Conservation (phyloP, 73 alveolate genomes). For the Tetrahymena thermophila region DNA sequence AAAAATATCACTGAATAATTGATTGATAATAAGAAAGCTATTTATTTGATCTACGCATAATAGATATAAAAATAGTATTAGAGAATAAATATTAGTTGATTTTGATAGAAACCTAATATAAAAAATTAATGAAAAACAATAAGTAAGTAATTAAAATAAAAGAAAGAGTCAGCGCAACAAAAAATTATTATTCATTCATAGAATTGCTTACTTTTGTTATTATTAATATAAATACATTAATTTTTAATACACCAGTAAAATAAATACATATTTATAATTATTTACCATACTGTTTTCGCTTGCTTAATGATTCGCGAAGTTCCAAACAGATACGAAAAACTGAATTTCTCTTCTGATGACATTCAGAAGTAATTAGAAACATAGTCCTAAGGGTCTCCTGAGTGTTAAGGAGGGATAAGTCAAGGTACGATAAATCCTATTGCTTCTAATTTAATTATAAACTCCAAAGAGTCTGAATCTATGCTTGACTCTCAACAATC, state of each 20-base stretch:
- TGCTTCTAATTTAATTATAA: not conserved
- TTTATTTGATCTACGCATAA: no score
- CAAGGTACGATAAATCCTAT: not conserved
- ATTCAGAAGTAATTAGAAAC: not conserved
- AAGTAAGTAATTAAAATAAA: not conserved
- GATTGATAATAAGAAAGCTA: not conserved
- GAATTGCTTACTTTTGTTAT: not conserved
- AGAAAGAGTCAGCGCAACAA: not conserved
- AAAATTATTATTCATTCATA: not conserved
- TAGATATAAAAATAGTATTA: not conserved
- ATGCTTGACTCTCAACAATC: not conserved
- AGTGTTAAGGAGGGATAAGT: not conserved
- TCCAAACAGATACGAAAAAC: not conserved
- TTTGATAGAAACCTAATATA: not conserved
- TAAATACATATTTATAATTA: not conserved
- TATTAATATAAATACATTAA: not conserved
- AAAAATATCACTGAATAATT: not conserved
- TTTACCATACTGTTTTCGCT: not conserved
- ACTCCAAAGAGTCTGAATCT: not conserved
- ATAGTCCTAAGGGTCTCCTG: not conserved
- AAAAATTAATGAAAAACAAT: not conserved
- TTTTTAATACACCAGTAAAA: not conserved
- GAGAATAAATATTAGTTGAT: not conserved
- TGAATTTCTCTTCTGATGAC: not conserved
- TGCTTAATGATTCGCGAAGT: not conserved